Base-by-base conservation (phyloP, 1,284 basidiomycete species). In the Golubevia pallescens region DNA sequence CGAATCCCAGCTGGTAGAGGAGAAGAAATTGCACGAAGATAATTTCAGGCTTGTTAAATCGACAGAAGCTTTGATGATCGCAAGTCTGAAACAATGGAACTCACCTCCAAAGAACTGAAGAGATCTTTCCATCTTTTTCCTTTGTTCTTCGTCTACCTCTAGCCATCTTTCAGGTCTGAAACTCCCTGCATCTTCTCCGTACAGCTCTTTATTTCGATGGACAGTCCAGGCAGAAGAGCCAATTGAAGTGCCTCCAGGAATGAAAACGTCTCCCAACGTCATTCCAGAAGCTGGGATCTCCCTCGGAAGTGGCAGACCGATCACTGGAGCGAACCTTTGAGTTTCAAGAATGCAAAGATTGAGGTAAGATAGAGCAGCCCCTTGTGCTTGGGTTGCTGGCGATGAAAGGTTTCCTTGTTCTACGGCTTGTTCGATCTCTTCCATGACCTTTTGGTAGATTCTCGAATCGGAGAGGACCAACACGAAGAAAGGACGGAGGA, bases 341-440 rank as follows among this genome's bases (percentile, higher is more conserved):
- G 69, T 61, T 53, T 78, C 75, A 63, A 75, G 75, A 65, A 76
- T 68, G 28, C 28, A 28, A 28, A n/a, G n/a, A 52, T 71, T 75
- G 0, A 81, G 60, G 16, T 77, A 80, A 6, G 66, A 63, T 2
- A 83, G 64, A 58, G 78, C 71, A 1, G 68, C 63, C 0, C 72
- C 80, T 8, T 73, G 68, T 7, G 68, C 74, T 51, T 83, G 77
- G 58, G 71, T 73, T 60, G 77, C 65, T 2, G 80, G 80, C 16
- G 67, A 63, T 10, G 61, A 19, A 5, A 81, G 65, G 10, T 42
- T 60, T 8, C 78, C 80, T 8, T 66, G 61, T 5, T 75, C 76
- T n/a, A 74, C 56, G 6, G 80, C 80, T 1, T 60, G 61, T 24
- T 80, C 69, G 52, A 80, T 70, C 57, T 83, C 80, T 16, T 61